Evolutionary conservation across 2,329 filamentous ascomycete genomes (phyloP), one percentile per base, ranked within the genome.

Genomic region (Cladosporium sphaerospermum): DNA sequence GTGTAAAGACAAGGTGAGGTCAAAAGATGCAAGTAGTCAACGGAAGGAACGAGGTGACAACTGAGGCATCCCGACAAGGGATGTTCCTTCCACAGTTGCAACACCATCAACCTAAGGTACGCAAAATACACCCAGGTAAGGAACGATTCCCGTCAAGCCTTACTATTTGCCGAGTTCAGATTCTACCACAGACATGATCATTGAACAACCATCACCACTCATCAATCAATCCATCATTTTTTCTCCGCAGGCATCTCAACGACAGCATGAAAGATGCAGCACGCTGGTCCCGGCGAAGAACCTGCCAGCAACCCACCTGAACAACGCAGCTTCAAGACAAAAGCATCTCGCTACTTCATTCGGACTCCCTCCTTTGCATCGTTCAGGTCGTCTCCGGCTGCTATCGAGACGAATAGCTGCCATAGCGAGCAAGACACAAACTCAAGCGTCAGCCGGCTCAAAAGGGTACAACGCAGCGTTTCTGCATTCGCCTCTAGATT

Each of bases 221-320:
- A 34, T 7, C 10, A 14, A 50, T 36, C 28, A 50, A 13, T 14
- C 37, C n/a, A 34, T 3, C n/a, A 40, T 41, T 23, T 41, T 18
- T 44, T 37, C 48, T 18, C 14, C 44, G 36, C n/a, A 39, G 40
- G 48, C 32, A 51, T 37, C 32, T 13, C 48, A 16, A 44, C 9
- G 40, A 37, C 18, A 16, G 40, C n/a, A 37, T 51, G 40, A 51
- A 44, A 51, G 40, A 51, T 51, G 48, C 48, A 44, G 48, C 48
- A 33, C 41, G 10, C 40, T 44, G 48, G 9, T 32, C 28, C 7
- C 28, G 19, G 44, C 13, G 48, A 51, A 13, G 32, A 32, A n/a
- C 13, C 32, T 43, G 31, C 40, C 33, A 36, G 13, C 40, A 51
- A 28, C 37, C 31, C 43, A 23, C 9, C 48, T n/a, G 18, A 44